A percentile compares a stretch with the other conserved stretches of the same genome.
These are phyloP conservation scores for Phaeosphaeria sp. DNA, from an alignment of 2,329 filamentous ascomycete genomes.

Conservation along the genomic window DNA sequence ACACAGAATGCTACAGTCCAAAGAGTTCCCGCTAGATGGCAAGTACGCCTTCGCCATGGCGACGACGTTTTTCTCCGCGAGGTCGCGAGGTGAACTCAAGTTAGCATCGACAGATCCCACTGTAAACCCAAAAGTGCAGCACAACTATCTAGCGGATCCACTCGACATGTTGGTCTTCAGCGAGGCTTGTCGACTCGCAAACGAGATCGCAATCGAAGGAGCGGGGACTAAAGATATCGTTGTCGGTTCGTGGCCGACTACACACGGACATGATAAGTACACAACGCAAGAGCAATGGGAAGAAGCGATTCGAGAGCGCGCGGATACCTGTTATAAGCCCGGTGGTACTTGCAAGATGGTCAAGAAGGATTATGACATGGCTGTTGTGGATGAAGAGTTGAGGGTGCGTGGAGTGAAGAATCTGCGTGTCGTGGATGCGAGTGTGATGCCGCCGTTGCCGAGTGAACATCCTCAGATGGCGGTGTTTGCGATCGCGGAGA, in stretches of 20 bases:
- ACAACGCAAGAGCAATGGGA: slow-evolving; percentile 62
- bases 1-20: slow-evolving; percentile 66
- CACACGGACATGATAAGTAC: slow-evolving; percentile 59
- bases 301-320: slow-evolving; percentile 9
- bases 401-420: slow-evolving; percentile 30
- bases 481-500: slow-evolving; percentile 18
- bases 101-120: slow-evolving; percentile 56
- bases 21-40: slow-evolving; percentile 58
- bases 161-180: slow-evolving; percentile 63
- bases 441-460: slow-evolving; percentile 3
- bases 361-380: slow-evolving; percentile 27
- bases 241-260: slow-evolving; percentile 64
- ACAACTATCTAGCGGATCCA: slow-evolving; percentile 63
- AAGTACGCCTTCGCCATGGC: slow-evolving; percentile 64
- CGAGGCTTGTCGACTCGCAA: slow-evolving; percentile 63
- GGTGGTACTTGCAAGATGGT: slow-evolving; percentile 66
- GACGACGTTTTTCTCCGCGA: slow-evolving; percentile 62
- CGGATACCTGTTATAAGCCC: slow-evolving; percentile 49
- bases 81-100: slow-evolving; percentile 61
- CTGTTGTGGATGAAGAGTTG: slow-evolving; percentile 33
- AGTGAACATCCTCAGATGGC: slow-evolving; percentile 17
- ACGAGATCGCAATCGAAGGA: slow-evolving; percentile 64
- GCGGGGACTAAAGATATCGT: slow-evolving; percentile 64
- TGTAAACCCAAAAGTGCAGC: slow-evolving; percentile 62
- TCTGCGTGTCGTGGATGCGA: slow-evolving; percentile 37